These are phyloP conservation scores for Penicillium simplicissimum DNA, from an alignment of 495 filamentous ascomycete genomes.

Conservation along the genomic window DNA sequence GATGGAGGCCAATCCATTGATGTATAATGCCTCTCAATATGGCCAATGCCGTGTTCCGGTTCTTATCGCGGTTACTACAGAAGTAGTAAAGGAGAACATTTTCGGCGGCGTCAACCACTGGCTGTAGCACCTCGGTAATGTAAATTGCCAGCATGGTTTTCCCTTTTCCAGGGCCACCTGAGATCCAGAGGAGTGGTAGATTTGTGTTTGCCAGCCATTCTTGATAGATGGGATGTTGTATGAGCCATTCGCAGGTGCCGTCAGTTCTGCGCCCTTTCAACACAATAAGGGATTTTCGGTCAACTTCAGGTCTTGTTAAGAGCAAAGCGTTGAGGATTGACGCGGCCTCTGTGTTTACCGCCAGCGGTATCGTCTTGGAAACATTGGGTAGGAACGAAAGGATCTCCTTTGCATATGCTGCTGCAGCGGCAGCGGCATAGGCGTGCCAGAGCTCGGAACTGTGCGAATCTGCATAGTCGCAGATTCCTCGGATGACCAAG, in stretches of 20 bases:
- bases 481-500: conserved; percentile 43
- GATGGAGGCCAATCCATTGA: conserved; percentile 29
- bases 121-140: conserved; percentile 44
- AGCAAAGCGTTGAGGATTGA: conserved; percentile 22
- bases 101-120: conserved; percentile 8
- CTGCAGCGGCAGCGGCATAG: conserved; percentile 38
- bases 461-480: conserved; percentile 44
- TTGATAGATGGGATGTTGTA: conserved; percentile 34
- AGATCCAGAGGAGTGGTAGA: conserved; percentile 45
- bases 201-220: conserved; percentile 35
- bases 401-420: conserved; percentile 37
- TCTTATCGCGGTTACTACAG: conserved; percentile 44
- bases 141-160: conserved; percentile 53
- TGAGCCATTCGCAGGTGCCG: conserved; percentile 45
- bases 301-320: conserved; percentile 23
- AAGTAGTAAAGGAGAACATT: conserved; percentile 44
- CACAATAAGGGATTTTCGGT: conserved; percentile 36
- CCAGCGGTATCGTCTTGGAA: conserved; percentile 24
- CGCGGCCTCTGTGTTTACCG: conserved; percentile 24
- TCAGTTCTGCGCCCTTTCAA: conserved; percentile 25
- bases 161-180: conserved; percentile 50
- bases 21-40: conserved; percentile 45
- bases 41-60: conserved; percentile 44
- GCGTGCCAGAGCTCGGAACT: conserved; percentile 37
- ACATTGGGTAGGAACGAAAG: conserved; percentile 25